Evolutionary conservation across 768 basidiomycete genomes (phyloP).

Genomic region (Leucosporidium yakuticum): DNA sequence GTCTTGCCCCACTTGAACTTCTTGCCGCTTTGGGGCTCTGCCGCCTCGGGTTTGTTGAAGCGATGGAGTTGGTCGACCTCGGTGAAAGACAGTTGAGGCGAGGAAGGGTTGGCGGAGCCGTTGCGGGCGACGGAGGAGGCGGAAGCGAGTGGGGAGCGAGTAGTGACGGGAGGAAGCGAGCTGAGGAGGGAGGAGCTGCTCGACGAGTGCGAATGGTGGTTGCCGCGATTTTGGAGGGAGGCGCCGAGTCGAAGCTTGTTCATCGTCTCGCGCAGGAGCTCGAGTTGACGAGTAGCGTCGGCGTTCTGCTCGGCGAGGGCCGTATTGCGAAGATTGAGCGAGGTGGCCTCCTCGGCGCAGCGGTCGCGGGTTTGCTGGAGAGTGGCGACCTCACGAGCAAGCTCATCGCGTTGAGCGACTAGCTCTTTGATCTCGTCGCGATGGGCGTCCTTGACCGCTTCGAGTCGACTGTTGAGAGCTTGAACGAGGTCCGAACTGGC

Average conservation of each 20-base stretch:
- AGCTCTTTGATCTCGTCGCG: constrained; percentile 78
- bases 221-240: neutral
- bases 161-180: constrained; percentile 4
- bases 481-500: constrained; percentile 48
- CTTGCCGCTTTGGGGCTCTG: constrained; percentile 34
- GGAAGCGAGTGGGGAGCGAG: constrained; percentile 26
- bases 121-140: neutral
- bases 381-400: constrained; percentile 75
- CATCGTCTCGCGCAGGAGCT: constrained; percentile 45
- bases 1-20: constrained; percentile 46
- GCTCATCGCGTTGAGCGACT: constrained; percentile 68
- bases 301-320: constrained; percentile 81
- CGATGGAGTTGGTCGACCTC: constrained; percentile 1
- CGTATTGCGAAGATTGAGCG: constrained; percentile 83
- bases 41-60: constrained; percentile 36
- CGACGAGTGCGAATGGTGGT: neutral
- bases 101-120: neutral
- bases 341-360: constrained; percentile 84
- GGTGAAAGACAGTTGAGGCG: neutral
- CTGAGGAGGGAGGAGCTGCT: constrained; percentile 13
- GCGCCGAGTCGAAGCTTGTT: constrained; percentile 17
- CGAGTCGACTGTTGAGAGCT: constrained; percentile 75
- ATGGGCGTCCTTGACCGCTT: constrained; percentile 80
- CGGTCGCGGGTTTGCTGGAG: constrained; percentile 78
- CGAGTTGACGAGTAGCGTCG: constrained; percentile 73